Base-by-base conservation (phyloP, 2,329 filamentous ascomycete genomes). In the Myriosclerotinia scirpicola region DNA sequence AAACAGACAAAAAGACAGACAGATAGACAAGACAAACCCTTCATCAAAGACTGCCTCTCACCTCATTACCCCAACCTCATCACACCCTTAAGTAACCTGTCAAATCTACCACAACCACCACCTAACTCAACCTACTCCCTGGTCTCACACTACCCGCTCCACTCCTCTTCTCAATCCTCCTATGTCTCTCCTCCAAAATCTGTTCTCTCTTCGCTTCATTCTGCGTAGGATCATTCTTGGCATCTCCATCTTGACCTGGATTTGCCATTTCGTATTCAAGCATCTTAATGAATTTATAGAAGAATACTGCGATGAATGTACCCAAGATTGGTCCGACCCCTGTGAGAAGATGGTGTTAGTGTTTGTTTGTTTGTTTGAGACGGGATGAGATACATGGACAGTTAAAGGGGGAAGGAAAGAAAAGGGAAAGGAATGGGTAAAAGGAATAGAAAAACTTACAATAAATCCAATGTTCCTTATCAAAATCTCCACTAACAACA, bases 241-340 rank as follows among this genome's bases (percentile, higher is more conserved):
- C 54, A 44, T 67, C 66, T 3, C 60, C 64, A n/a, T 73, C 72
- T 65, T 73, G 72, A 5, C 83, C 71, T 36, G 72, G 71, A 36
- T 73, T 73, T 4, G 69, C 83, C 85, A 48, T 81, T 69, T 81
- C 76, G 74, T 85, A 86, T 67, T 85, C 79, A 34, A 85, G 76
- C 59, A 77, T 74, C 74, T 83, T 83, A 69, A 86, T 76, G 20
- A 82, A 70, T 63, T 77, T 78, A 76, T 84, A 86, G 53, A 84
- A 79, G 20, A 66, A 79, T 20, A 77, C 80, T 1, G 84, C 82
- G 20, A 86, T 73, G 12, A 82, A 65, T 1, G 81, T 70, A 0
- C 84, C 84, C 64, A 85, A 76, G 6, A 80, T 74, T 1, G 84
- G 84, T 0, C 84, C 84, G 5, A 86, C 68, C 81, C 77, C 78